Evolutionary conservation across 257 asterid genomes (phyloP).

Genomic region (Cordia subcordata): DNA sequence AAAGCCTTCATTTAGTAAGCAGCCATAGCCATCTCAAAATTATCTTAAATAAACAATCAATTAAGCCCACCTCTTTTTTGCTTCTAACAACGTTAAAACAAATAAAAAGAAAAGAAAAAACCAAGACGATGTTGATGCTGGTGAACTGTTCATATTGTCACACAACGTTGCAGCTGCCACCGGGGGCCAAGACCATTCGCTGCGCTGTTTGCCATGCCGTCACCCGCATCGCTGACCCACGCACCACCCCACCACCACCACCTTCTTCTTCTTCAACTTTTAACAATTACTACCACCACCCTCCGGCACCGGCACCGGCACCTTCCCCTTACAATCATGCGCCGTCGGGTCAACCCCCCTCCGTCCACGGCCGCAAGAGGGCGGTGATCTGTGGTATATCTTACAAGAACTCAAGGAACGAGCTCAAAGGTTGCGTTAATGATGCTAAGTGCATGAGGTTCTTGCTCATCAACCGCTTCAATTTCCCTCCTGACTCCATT

Average conservation of each 20-base stretch:
- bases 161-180: constrained; percentile 76
- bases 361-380: constrained; percentile 54
- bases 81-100: neutral
- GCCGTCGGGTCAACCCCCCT: constrained; percentile 33
- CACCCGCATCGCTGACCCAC: constrained; percentile 59
- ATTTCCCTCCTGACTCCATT: constrained; percentile 71
- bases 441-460: constrained; percentile 85
- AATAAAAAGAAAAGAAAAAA: neutral
- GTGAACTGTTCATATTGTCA: constrained; percentile 78
- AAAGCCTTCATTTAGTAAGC: no score
- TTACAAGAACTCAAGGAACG: constrained; percentile 42
- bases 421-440: constrained; percentile 84
- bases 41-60: no score
- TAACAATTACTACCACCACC: constrained; percentile 26
- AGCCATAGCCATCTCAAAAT: no score
- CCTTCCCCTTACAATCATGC: constrained; percentile 41
- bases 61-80: neutral
- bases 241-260: constrained; percentile 26
- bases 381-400: constrained; percentile 86
- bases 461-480: constrained; percentile 57
- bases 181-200: constrained; percentile 74
- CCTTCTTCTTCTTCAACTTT: constrained; percentile 13
- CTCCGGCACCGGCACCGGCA: constrained; percentile 17
- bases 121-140: constrained; percentile 51
- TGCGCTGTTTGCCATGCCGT: constrained; percentile 78